A percentile compares a stretch with the other conserved stretches of the same genome.
These are phyloP conservation scores for Salvia hispanica DNA, from an alignment of 257 asterid genomes.

Conservation along the genomic window DNA sequence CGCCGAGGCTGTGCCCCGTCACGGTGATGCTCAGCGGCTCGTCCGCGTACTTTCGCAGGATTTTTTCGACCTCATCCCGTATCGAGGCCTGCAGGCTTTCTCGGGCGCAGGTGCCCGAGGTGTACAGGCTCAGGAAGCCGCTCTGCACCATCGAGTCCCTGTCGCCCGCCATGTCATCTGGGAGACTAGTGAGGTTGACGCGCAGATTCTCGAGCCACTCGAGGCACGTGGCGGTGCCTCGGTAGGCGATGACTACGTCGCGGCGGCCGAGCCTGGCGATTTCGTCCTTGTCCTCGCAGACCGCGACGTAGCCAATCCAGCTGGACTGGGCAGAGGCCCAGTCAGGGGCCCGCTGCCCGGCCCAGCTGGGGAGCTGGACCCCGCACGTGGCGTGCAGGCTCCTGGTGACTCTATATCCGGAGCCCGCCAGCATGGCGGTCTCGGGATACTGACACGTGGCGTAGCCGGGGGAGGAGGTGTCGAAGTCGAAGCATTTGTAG, in stretches of 20 bases:
- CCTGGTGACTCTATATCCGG: conserved; percentile 47
- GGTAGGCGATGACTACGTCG: conserved; percentile 78
- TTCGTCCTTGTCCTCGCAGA: conserved; percentile 61
- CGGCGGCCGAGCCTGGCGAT: conserved; percentile 75
- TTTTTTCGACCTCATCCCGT: conserved; percentile 42
- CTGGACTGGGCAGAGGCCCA: conserved; percentile 65
- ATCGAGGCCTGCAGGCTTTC: conserved; percentile 52
- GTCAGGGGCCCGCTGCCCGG: conserved; percentile 38
- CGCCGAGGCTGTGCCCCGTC: conserved; percentile 94
- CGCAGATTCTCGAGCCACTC: conserved; percentile 92
- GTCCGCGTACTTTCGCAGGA: conserved; percentile 48
- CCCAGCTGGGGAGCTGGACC: conserved; percentile 64
- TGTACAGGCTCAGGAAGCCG: conserved; percentile 81
- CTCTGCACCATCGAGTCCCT: conserved; percentile 65
- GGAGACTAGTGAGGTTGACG: conserved; percentile 52
- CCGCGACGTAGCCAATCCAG: conserved; percentile 94
- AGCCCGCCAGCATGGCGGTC: conserved; percentile 51
- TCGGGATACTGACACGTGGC: conserved; percentile 48
- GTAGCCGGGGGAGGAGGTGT: conserved; percentile 57
- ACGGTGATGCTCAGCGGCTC: conserved; percentile 83
- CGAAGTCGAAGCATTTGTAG: conserved; percentile 70
- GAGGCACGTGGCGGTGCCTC: conserved; percentile 83
- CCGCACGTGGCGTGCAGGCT: conserved; percentile 76
- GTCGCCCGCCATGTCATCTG: conserved; percentile 51
- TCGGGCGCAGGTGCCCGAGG: conserved; percentile 36